These are phyloP conservation scores for Ophiosphaerella herpotricha DNA, from an alignment of 2,329 filamentous ascomycete species.

Conservation along the genomic window DNA sequence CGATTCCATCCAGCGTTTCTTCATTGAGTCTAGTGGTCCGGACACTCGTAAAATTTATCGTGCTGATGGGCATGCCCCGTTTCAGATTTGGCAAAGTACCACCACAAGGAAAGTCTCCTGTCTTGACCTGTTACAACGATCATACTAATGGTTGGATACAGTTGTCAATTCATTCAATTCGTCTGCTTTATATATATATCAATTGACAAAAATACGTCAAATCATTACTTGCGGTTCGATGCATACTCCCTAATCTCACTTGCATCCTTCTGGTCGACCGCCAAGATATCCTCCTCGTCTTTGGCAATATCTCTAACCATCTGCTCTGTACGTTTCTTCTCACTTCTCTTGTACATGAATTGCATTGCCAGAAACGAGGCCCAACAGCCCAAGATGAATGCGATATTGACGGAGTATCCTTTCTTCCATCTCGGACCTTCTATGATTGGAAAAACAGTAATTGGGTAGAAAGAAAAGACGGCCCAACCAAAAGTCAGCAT, in stretches of 20 bases:
- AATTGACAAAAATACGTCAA: not conserved
- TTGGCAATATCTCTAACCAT: conserved; percentile 17
- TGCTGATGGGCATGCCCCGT: no score
- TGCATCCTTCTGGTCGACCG: conserved; percentile 23
- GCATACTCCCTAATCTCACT: conserved; percentile 27
- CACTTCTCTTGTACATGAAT: conserved; percentile 42
- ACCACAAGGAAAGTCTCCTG: no score
- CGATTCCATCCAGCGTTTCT: not conserved
- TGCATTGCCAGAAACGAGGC: conserved; percentile 47
- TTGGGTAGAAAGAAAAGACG: conserved; percentile 42
- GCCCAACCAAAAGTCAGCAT: conserved; percentile 48
- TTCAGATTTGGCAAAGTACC: no score
- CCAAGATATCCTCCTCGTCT: conserved; percentile 33
- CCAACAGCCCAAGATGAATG: conserved; percentile 54
- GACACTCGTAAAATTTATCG: no score
- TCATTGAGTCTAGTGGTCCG: no score
- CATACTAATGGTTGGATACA: not conserved
- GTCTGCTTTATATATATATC: not conserved
- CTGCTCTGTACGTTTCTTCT: conserved; percentile 24
- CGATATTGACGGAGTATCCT: conserved; percentile 55
- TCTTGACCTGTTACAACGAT: no score
- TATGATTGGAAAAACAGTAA: conserved; percentile 41
- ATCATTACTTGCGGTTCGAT: conserved; percentile 17
- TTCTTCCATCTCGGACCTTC: conserved; percentile 53
- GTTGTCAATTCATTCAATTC: not conserved